Base-by-base conservation (phyloP, 2,329 filamentous ascomycete genomes). In the Proliferodiscus dingleyae region DNA sequence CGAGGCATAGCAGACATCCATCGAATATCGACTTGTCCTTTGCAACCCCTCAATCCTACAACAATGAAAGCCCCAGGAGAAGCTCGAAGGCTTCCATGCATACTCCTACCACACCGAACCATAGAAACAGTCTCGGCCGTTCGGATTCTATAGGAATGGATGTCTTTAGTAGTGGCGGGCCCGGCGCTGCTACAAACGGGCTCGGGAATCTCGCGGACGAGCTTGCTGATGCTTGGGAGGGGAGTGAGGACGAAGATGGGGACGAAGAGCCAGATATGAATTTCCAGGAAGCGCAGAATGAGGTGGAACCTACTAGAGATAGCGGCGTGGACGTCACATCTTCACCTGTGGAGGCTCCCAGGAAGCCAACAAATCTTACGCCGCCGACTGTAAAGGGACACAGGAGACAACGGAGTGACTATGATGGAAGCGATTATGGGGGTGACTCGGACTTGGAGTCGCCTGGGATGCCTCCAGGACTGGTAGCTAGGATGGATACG, bases 121-220 rank as follows among this genome's bases (percentile, higher is more conserved):
- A 53, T 18, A 49, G 55, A 19, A 43, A 53, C 33, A 56, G 49
- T 24, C 43, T 56, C 21, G 50, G 39, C 18, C 48, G 60, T 13
- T 54, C 52, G 24, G 59, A 61, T 45, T 59, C 56, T 7, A 55
- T 58, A 16, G 51, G 53, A 7, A 49, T 51, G 36, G 59, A 63
- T 45, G 51, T 57, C 3, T 61, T 61, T 32, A 52, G 47, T 30
- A 72, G 65, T 29, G 64, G 65, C 37, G 67, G 64, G 19, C 63
- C 63, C 2, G 69, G 68, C 40, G 41, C 52, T 5, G 64, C 61
- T 41, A 69, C 67, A 37, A 79, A 79, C 50, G 83, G 83, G 7
- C 70, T 89, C 51, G 87, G 87, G 24, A 90, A 89, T 56, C 66
- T 93, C 39, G 87, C 87, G 2, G 87, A 91, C 65, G 87, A 93